Evolutionary conservation across 441 rosid genomes (phyloP).

Genomic region (Aleurites moluccanus): DNA sequence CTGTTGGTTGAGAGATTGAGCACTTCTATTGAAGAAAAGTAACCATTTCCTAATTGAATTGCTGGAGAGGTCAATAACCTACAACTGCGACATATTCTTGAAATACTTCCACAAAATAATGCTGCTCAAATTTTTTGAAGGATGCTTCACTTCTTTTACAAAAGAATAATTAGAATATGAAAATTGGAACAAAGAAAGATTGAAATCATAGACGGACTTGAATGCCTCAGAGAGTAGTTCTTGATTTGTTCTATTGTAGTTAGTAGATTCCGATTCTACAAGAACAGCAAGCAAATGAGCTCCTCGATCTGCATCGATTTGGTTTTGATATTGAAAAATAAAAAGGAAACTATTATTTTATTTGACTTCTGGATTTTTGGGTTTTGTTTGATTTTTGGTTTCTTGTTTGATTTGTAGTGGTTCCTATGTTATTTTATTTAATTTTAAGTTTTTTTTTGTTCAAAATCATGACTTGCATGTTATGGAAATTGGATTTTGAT

Average conservation of each 20-base stretch:
- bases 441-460: too few relatives aligned
- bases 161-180: constrained; percentile 44
- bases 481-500: too few relatives aligned
- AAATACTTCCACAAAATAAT: constrained; percentile 60
- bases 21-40: constrained; percentile 41
- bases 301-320: too few relatives aligned
- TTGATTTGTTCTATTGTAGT: constrained; percentile 46
- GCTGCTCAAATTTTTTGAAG: constrained; percentile 66
- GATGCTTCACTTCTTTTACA: constrained; percentile 35
- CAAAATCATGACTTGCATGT: too few relatives aligned
- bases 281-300: constrained; percentile 43
- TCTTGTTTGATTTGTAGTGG: too few relatives aligned
- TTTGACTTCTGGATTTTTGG: too few relatives aligned
- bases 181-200: constrained; percentile 46
- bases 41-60: constrained; percentile 48
- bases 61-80: constrained; percentile 58
- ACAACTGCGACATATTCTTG: constrained; percentile 48
- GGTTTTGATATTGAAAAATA: too few relatives aligned
- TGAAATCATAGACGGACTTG: constrained; percentile 60
- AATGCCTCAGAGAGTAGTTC: constrained; percentile 50
- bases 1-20: constrained; percentile 75
- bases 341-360: too few relatives aligned
- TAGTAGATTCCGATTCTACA: constrained; percentile 41
- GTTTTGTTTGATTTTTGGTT: too few relatives aligned
- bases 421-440: too few relatives aligned